Conservation (phyloP, 2,329 filamentous ascomycete genomes). For the Talaromyces sp. region DNA sequence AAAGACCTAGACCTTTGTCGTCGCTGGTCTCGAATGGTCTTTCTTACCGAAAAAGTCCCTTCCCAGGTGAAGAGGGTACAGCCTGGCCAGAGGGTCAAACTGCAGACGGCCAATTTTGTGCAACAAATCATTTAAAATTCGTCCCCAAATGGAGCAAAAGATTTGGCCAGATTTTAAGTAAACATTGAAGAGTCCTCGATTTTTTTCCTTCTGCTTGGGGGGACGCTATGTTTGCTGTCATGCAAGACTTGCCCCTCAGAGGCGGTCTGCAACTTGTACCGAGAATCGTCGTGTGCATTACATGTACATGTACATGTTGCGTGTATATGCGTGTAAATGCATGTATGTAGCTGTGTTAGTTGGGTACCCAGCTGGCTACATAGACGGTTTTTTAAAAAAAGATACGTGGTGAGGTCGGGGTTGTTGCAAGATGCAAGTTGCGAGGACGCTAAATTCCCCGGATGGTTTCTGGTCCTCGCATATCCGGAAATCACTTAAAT, state of each 20-base stretch:
- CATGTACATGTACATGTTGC: constrained; percentile 1
- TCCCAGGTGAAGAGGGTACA: not conserved
- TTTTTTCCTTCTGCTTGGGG: not conserved
- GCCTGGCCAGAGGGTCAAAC: not conserved
- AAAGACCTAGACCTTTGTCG: not conserved
- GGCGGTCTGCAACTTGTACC: not conserved
- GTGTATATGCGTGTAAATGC: not conserved
- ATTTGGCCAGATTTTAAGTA: not conserved
- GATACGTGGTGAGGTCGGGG: not conserved
- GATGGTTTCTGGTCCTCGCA: too few species aligned
- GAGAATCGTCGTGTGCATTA: not conserved
- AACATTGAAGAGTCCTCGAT: too few species aligned
- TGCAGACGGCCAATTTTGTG: not conserved
- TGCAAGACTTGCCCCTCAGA: not conserved
- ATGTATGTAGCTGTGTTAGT: not conserved
- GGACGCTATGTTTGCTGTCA: too few species aligned
- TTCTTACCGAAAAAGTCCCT: not conserved
- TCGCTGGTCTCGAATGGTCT: not conserved
- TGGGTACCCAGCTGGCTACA: not conserved
- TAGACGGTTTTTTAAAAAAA: too few species aligned
- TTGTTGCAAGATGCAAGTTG: not conserved
- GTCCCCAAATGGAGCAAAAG: not conserved
- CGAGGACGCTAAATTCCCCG: too few species aligned
- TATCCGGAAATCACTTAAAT: too few species aligned
- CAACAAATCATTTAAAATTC: not conserved